phyloP scores from a whole-genome alignment of 192 early-diverging fungal genomes.

The Chytriomyces sp. region DNA sequence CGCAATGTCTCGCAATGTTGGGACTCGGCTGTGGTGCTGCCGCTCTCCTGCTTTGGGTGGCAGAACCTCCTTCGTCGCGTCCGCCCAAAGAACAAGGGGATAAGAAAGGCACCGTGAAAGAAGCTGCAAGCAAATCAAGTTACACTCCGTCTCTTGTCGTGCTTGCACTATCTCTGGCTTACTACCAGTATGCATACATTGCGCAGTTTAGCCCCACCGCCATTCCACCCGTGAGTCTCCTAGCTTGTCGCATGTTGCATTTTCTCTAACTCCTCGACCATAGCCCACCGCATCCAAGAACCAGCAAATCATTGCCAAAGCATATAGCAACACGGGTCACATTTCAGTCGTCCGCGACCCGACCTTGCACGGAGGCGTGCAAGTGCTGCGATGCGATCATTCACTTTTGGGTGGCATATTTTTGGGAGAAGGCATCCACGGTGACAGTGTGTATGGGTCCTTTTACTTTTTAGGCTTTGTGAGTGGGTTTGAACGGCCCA shows the following conservation, averaged over 20 bases:
- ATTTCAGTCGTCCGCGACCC: conserved; percentile 67
- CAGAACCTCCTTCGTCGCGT: background rate
- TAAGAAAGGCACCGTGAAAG: conserved; percentile 28
- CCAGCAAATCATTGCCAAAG: conserved; percentile 61
- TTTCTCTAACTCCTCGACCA: background rate
- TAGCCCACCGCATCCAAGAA: background rate
- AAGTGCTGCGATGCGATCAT: conserved; percentile 83
- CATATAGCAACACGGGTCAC: conserved; percentile 85
- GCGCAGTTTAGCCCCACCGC: background rate
- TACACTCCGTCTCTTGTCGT: conserved; percentile 1
- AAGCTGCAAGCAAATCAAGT: conserved; percentile 10
- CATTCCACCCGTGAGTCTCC: background rate
- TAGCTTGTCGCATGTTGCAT: background rate
- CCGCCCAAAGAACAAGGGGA: too few species aligned
- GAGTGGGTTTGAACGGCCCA: conserved; percentile 45
- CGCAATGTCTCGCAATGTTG: too few species aligned
- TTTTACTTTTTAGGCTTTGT: conserved; percentile 87
- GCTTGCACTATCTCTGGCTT: background rate
- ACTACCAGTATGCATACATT: background rate
- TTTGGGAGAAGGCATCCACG: conserved; percentile 45
- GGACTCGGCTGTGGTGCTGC: background rate
- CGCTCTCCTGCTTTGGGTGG: background rate
- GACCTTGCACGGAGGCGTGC: conserved; percentile 56
- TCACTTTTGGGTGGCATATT: conserved; percentile 87
- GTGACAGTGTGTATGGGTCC: conserved; percentile 74